Percentiles rank a stretch among this genome's conserved stretches.
Evolutionary conservation across 345 rosid genomes (phyloP).

Genomic region (Garcia nutans): DNA sequence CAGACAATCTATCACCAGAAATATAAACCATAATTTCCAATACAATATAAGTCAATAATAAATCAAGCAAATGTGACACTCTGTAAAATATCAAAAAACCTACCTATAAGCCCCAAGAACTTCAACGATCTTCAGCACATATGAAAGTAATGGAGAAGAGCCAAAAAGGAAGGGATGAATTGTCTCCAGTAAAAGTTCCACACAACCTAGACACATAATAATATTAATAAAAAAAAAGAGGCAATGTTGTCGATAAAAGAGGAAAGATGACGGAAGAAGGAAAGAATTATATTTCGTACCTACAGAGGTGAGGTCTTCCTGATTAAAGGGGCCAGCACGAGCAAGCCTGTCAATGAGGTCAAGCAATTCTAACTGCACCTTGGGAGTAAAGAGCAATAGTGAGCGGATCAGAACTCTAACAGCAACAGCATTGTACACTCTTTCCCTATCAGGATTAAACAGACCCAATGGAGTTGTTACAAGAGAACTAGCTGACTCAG

Average conservation of each 20-base stretch:
- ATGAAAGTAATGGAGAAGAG: conserved; percentile 75
- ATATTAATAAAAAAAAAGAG: conserved; percentile 19
- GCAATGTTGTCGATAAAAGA: background rate
- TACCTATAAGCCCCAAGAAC: conserved; percentile 97
- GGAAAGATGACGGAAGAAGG: background rate
- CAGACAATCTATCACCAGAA: conserved; percentile 75
- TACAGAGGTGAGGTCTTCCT: conserved; percentile 88
- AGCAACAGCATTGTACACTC: conserved; percentile 90
- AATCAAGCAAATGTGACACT: conserved; percentile 9
- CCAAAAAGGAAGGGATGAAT: conserved; percentile 84
- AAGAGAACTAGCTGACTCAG: conserved; percentile 48
- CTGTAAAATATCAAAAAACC: conserved; percentile 12
- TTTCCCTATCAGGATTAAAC: conserved; percentile 71
- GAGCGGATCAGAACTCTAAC: conserved; percentile 79
- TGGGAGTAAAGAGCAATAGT: conserved; percentile 88
- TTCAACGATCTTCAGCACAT: conserved; percentile 93
- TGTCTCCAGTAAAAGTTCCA: conserved; percentile 88
- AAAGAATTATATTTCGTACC: conserved; percentile 52
- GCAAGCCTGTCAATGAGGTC: conserved; percentile 79
- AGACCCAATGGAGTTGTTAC: conserved; percentile 58
- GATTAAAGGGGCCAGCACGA: conserved; percentile 83
- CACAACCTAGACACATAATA: conserved; percentile 64
- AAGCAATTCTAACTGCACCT: conserved; percentile 86
- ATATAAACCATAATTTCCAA: conserved; percentile 21
- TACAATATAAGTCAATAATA: conserved; percentile 22